Conservation (phyloP, 2,329 filamentous ascomycete species). For the Bimuria novae-zelandiae region DNA sequence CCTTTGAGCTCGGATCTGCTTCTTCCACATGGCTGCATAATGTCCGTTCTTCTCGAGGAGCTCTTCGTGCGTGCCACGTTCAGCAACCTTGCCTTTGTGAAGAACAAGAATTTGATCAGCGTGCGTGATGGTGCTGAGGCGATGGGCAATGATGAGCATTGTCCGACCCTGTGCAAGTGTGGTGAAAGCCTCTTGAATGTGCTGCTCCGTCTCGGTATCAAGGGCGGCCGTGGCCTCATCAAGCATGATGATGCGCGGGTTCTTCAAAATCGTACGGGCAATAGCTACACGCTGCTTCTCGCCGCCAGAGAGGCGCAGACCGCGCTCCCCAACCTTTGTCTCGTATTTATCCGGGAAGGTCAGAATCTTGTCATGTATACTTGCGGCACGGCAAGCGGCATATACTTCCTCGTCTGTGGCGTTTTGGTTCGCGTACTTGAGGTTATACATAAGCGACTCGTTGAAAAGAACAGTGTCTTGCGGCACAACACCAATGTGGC, state of each 20-base stretch:
- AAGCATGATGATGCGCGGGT: conserved; percentile 87
- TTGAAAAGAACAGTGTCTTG: conserved; percentile 97
- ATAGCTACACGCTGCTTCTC: conserved; percentile 95
- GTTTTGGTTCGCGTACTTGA: conserved; percentile 82
- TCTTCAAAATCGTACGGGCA: conserved; percentile 88
- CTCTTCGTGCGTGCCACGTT: conserved; percentile 57
- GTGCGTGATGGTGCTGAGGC: conserved; percentile 60
- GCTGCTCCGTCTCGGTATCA: conserved; percentile 89
- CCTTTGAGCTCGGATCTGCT: conserved; percentile 56
- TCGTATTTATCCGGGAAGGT: conserved; percentile 85
- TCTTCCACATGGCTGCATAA: conserved; percentile 58
- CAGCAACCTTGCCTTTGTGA: conserved; percentile 57
- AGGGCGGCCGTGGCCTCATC: conserved; percentile 92
- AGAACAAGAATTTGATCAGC: conserved; percentile 62
- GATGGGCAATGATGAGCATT: conserved; percentile 89
- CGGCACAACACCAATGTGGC: conserved; percentile 92
- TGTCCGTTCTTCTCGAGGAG: conserved; percentile 52
- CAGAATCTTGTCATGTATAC: conserved; percentile 91
- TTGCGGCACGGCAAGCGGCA: conserved; percentile 81
- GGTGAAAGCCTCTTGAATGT: conserved; percentile 85
- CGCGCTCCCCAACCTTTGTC: conserved; percentile 89
- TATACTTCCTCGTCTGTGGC: conserved; percentile 82
- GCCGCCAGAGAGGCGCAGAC: conserved; percentile 82
- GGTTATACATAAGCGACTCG: conserved; percentile 91
- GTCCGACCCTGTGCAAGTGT: conserved; percentile 84